These are phyloP conservation scores for Gossypium turneri DNA, from an alignment of 345 rosid species.

Conservation along the genomic window DNA sequence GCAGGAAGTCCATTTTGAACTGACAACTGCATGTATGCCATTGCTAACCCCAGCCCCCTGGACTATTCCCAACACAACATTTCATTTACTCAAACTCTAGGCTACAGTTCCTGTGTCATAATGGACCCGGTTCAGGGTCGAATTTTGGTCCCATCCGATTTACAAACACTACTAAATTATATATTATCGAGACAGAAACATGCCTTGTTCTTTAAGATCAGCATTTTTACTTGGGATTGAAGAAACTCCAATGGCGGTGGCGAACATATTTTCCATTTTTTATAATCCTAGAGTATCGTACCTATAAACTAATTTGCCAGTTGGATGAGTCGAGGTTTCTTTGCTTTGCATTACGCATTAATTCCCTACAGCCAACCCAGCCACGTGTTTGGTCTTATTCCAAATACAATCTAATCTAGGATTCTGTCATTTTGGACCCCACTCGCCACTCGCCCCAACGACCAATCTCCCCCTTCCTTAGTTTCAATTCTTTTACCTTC, in stretches of 20 bases:
- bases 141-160: neutral
- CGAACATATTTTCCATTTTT: neutral
- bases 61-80: too few species aligned
- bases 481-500: too few species aligned
- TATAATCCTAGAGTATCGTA: too few species aligned
- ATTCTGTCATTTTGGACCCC: conserved; percentile 21
- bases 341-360: conserved; percentile 32
- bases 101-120: neutral
- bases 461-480: conserved; percentile 9
- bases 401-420: neutral
- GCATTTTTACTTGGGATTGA: neutral
- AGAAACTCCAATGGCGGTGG: neutral
- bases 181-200: too few species aligned
- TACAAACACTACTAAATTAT: too few species aligned
- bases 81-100: too few species aligned
- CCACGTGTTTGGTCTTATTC: conserved; percentile 34
- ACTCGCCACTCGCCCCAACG: conserved; percentile 23
- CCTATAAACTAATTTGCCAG: too few species aligned
- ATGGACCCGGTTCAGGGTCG: neutral
- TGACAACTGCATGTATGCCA: neutral
- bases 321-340: neutral
- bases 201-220: neutral
- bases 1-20: neutral
- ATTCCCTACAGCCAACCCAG: conserved; percentile 17
- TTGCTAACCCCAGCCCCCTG: neutral